Conservation (phyloP, 306 rosid species). For the Leucaena leucocephala region DNA sequence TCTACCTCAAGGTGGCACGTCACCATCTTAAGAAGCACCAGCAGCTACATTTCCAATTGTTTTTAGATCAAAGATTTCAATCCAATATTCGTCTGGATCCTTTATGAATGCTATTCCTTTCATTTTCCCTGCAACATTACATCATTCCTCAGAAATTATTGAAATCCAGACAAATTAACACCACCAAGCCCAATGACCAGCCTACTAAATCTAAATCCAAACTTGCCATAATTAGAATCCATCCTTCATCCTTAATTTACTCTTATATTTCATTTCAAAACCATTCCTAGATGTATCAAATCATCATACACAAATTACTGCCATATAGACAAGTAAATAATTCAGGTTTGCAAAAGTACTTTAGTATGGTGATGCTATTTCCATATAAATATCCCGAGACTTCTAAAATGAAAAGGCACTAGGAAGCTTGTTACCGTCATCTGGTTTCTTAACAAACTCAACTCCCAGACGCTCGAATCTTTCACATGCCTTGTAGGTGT, state of each 20-base stretch:
- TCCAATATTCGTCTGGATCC: constrained; percentile 98
- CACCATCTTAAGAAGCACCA: constrained; percentile 44
- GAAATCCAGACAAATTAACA: background rate
- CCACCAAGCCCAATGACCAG: background rate
- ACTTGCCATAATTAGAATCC: no score
- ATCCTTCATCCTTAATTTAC: no score
- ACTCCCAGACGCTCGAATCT: constrained; percentile 87
- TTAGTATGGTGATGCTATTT: no score
- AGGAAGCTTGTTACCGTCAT: constrained; percentile 63
- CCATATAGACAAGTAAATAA: background rate
- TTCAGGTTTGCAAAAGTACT: no score
- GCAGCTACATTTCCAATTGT: constrained; percentile 48
- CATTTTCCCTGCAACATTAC: constrained; percentile 70
- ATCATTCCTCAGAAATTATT: constrained; percentile 12
- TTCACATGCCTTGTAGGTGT: constrained; percentile 89
- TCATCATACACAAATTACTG: background rate
- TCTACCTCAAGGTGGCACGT: constrained; percentile 41
- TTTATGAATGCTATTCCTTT: constrained; percentile 90
- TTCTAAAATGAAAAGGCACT: background rate
- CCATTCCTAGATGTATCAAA: constrained; percentile 16
- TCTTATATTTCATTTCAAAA: constrained; percentile 1
- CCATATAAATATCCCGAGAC: no score
- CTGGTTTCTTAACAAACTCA: constrained; percentile 85
- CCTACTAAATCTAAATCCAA: no score
- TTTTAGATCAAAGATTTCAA: constrained; percentile 88